Conservation (phyloP, 116 monocot genomes). For the Zostera marina region DNA sequence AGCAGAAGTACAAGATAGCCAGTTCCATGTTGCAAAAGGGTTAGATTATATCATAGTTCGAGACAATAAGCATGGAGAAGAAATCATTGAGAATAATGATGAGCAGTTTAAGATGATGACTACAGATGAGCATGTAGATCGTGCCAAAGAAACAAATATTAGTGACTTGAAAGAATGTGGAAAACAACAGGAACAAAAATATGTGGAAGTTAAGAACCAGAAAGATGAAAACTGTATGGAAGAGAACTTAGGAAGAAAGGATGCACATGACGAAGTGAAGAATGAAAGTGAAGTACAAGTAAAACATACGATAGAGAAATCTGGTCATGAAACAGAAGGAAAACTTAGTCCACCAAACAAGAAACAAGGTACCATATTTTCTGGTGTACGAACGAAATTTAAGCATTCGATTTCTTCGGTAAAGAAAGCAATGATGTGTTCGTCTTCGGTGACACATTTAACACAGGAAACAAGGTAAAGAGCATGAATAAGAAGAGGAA, state of each 20-base stretch:
- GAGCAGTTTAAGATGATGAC: not conserved
- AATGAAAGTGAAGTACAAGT: not conserved
- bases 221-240: not conserved
- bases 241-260: conserved; percentile 2
- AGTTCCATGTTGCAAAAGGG: conserved; percentile 4
- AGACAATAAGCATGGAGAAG: conserved; percentile 4
- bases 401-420: conserved; percentile 16
- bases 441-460: conserved; percentile 4
- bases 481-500: not conserved
- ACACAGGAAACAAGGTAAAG: not conserved
- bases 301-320: conserved; percentile 4
- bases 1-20: not conserved
- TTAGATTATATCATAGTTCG: conserved; percentile 4
- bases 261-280: not conserved
- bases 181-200: not conserved
- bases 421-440: conserved; percentile 14
- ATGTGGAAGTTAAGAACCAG: not conserved
- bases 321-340: conserved; percentile 5
- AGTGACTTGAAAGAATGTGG: conserved; percentile 2
- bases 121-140: not conserved
- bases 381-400: conserved; percentile 13
- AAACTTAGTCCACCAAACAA: conserved; percentile 7
- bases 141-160: not conserved
- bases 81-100: not conserved
- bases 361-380: conserved; percentile 12